Conservation (phyloP, 805 yeast species). For the Clavispora asparagi region DNA sequence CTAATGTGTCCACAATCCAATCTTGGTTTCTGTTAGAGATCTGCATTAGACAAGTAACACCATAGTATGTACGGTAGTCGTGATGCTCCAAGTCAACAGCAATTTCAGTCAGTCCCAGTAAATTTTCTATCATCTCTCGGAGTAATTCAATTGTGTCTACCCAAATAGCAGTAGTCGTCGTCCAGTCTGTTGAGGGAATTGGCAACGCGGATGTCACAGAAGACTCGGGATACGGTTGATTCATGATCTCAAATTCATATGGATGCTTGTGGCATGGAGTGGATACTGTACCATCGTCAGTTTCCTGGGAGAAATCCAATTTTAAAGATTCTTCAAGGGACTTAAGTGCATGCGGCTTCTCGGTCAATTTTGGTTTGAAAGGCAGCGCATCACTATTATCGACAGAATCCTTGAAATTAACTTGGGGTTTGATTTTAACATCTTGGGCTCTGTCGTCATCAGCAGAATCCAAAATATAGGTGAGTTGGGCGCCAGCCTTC, state of each 20-base stretch:
- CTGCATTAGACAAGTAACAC: slow-evolving; percentile 91
- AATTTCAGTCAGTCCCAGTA: slow-evolving; percentile 52
- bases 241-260: slow-evolving; percentile 66
- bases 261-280: slow-evolving; percentile 76
- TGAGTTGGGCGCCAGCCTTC: slow-evolving; percentile 14
- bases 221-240: slow-evolving; percentile 61
- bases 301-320: slow-evolving; percentile 17
- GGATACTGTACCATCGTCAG: slow-evolving; percentile 25
- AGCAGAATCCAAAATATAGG: slow-evolving; percentile 1
- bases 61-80: slow-evolving; percentile 84
- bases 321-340: slow-evolving; percentile 49
- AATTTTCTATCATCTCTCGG: slow-evolving; percentile 46
- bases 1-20: slow-evolving; percentile 81
- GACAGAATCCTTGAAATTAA: slow-evolving; percentile 48
- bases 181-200: slow-evolving; percentile 59
- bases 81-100: slow-evolving; percentile 98
- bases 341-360: slow-evolving; percentile 66
- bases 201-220: slow-evolving; percentile 41
- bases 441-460: slow-evolving; percentile 11
- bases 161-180: slow-evolving; percentile 59
- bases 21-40: slow-evolving; percentile 77
- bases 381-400: slow-evolving; percentile 70
- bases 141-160: slow-evolving; percentile 58
- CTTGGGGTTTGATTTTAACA: slow-evolving; percentile 64
- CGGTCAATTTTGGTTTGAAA: slow-evolving; percentile 65